Percentiles rank a stretch among this genome's conserved stretches.
Evolutionary conservation across 2,329 filamentous ascomycete species (phyloP).

Genomic region (Penicillium olsonii): DNA sequence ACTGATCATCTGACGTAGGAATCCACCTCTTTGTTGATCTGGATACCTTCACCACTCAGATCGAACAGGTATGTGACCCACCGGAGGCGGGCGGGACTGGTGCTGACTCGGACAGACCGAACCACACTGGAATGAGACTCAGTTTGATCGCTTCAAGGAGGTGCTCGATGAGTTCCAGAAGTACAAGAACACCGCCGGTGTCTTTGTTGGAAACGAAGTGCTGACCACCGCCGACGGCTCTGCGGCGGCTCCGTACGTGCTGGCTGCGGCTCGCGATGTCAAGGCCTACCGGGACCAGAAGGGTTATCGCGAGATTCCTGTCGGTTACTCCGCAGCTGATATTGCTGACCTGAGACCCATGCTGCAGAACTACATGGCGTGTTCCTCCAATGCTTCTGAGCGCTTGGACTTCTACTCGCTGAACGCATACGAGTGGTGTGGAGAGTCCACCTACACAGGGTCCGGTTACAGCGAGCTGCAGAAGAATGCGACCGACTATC

Average conservation of each 20-base stretch:
- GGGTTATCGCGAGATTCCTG: constrained; percentile 76
- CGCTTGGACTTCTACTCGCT: constrained; percentile 80
- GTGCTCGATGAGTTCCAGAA: constrained; percentile 76
- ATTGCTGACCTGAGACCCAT: constrained; percentile 69
- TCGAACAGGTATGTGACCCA: constrained; percentile 39
- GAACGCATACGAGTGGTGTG: constrained; percentile 84
- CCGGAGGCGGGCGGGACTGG: background rate
- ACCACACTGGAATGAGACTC: constrained; percentile 71
- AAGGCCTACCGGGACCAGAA: constrained; percentile 77
- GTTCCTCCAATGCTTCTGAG: constrained; percentile 66
- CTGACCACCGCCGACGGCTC: constrained; percentile 55
- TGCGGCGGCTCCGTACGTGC: constrained; percentile 76
- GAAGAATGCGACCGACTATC: constrained; percentile 67
- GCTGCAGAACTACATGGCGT: constrained; percentile 75
- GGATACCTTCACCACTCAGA: constrained; percentile 53
- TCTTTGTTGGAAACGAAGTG: constrained; percentile 88
- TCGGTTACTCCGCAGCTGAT: constrained; percentile 86
- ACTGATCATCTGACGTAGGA: constrained; percentile 1
- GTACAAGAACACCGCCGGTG: constrained; percentile 78
- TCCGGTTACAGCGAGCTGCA: constrained; percentile 73
- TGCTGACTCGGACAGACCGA: constrained; percentile 45
- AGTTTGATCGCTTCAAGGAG: constrained; percentile 66
- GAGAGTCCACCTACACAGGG: constrained; percentile 54
- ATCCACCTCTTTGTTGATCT: constrained; percentile 82
- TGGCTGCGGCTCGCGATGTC: constrained; percentile 77